These are phyloP conservation scores for Apiospora arundinis DNA, from an alignment of 2,329 filamentous ascomycete species.

Conservation along the genomic window DNA sequence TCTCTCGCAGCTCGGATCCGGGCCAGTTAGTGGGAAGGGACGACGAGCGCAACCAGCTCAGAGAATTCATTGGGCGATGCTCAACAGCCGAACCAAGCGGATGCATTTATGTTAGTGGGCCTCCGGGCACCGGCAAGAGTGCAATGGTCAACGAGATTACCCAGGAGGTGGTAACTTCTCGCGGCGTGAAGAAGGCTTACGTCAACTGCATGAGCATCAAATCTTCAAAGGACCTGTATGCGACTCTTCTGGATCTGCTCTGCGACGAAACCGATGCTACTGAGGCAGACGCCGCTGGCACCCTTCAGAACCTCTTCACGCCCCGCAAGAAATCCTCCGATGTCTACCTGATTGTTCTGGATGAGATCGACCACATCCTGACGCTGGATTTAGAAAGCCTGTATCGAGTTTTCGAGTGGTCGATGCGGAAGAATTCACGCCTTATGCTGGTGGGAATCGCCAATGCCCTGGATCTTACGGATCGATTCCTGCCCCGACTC, in stretches of 20 bases:
- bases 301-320: slow-evolving; percentile 74
- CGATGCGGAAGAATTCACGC: slow-evolving; percentile 78
- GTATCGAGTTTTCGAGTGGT: slow-evolving; percentile 97
- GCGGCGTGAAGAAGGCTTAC: slow-evolving; percentile 72
- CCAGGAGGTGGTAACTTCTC: slow-evolving; percentile 57
- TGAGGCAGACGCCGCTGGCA: slow-evolving; percentile 71
- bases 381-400: slow-evolving; percentile 87
- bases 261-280: slow-evolving; percentile 63
- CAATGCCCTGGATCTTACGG: slow-evolving; percentile 93
- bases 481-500: slow-evolving; percentile 90
- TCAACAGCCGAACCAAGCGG: slow-evolving; percentile 68
- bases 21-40: slow-evolving; percentile 81
- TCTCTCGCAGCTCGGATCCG: slow-evolving; percentile 79
- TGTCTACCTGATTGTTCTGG: slow-evolving; percentile 84
- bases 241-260: slow-evolving; percentile 75
- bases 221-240: slow-evolving; percentile 83
- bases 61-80: slow-evolving; percentile 70
- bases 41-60: slow-evolving; percentile 68
- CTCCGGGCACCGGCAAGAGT: slow-evolving; percentile 95
- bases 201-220: slow-evolving; percentile 99
- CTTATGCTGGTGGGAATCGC: slow-evolving; percentile 91
- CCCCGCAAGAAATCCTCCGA: slow-evolving; percentile 61
- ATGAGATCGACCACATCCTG: slow-evolving; percentile 94
- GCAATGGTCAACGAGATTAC: slow-evolving; percentile 87
- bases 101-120: slow-evolving; percentile 93